Evolutionary conservation across 495 filamentous ascomycete species (phyloP).

Genomic region (Endocarpon pusillum): DNA sequence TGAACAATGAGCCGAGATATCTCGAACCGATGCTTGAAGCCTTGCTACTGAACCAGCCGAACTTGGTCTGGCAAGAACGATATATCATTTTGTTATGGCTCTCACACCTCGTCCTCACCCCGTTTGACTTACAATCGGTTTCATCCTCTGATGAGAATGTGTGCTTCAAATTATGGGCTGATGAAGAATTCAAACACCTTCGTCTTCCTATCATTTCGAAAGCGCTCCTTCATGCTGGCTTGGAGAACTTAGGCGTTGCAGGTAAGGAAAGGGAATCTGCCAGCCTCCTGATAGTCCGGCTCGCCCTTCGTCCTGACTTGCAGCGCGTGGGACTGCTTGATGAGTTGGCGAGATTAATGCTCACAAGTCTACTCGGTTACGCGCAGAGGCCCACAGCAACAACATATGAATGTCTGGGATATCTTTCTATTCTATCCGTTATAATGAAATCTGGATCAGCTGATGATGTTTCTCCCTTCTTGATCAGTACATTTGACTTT

Average conservation of each 20-base stretch:
- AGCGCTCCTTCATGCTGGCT: slow-evolving; percentile 51
- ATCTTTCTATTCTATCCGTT: slow-evolving; percentile 61
- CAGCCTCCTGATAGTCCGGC: slow-evolving; percentile 57
- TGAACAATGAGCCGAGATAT: slow-evolving; percentile 72
- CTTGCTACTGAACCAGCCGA: slow-evolving; percentile 30
- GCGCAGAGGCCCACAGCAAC: slow-evolving; percentile 18
- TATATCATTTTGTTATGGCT: slow-evolving; percentile 87
- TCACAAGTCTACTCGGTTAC: not conserved
- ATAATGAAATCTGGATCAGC: slow-evolving; percentile 31
- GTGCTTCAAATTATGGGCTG: slow-evolving; percentile 13
- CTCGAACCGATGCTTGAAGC: slow-evolving; percentile 62
- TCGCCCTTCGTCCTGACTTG: slow-evolving; percentile 80
- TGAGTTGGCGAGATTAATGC: too few species aligned
- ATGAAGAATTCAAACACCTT: slow-evolving; percentile 11
- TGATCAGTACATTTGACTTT: slow-evolving; percentile 47
- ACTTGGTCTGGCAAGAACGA: slow-evolving; percentile 56
- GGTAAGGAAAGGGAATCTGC: slow-evolving; percentile 84
- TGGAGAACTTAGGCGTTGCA: slow-evolving; percentile 50
- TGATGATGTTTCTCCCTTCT: slow-evolving; percentile 26
- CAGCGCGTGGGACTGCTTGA: slow-evolving; percentile 49
- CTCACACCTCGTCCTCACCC: slow-evolving; percentile 78
- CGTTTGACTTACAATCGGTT: slow-evolving; percentile 77
- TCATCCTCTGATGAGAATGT: slow-evolving; percentile 39
- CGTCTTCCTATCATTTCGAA: slow-evolving; percentile 50
- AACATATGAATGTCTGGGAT: slow-evolving; percentile 50